These are phyloP conservation scores for Candida taoyuanica DNA, from an alignment of 805 yeast genomes.

Conservation along the genomic window DNA sequence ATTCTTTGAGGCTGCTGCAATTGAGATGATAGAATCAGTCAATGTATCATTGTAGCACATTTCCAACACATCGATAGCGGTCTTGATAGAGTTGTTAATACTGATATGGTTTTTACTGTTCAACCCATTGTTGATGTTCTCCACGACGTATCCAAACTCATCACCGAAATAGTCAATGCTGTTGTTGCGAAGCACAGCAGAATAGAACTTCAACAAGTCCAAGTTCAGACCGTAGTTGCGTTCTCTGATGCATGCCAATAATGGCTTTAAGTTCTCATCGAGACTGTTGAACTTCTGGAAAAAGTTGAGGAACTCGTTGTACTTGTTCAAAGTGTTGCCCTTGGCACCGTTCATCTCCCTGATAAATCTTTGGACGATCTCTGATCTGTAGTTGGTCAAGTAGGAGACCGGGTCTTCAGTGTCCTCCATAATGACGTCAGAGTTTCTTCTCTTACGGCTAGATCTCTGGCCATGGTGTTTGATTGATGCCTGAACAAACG, in stretches of 20 bases:
- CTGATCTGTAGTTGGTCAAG: conserved; percentile 18
- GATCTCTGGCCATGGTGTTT: conserved; percentile 24
- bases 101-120: conserved; percentile 33
- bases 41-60: conserved; percentile 21
- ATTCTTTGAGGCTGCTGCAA: conserved; percentile 31
- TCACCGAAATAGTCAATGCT: conserved; percentile 29
- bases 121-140: conserved; percentile 29
- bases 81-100: conserved; percentile 30
- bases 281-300: conserved; percentile 23
- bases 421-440: conserved; percentile 39
- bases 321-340: conserved; percentile 23
- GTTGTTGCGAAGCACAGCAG: conserved; percentile 30
- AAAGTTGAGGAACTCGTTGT: conserved; percentile 22
- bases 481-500: conserved; percentile 31
- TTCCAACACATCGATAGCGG: conserved; percentile 27
- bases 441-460: conserved; percentile 27
- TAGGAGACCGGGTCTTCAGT: conserved; percentile 24
- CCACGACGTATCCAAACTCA: conserved; percentile 26
- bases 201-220: conserved; percentile 34
- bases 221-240: conserved; percentile 27
- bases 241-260: conserved; percentile 22
- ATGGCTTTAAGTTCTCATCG: conserved; percentile 21
- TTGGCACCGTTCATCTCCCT: conserved; percentile 25
- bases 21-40: conserved; percentile 28
- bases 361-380: conserved; percentile 21